Conservation (phyloP, 805 yeast species). For the Kuraishia floccosa region DNA sequence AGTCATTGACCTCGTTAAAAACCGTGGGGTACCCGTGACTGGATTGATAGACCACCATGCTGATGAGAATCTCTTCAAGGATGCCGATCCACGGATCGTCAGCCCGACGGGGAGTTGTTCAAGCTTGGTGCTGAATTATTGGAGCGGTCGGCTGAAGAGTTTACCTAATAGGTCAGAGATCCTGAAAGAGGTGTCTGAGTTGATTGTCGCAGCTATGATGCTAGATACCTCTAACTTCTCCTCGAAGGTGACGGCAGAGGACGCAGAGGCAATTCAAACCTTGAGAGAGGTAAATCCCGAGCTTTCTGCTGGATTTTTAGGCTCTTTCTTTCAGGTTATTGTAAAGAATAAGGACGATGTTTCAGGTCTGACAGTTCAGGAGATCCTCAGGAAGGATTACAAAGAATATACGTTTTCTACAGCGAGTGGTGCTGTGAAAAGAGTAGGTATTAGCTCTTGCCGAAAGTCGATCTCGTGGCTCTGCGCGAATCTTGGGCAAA, state of each 20-base stretch:
- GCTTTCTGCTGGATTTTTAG: conserved; percentile 12
- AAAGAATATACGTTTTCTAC: conserved; percentile 45
- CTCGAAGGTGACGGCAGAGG: conserved; percentile 51
- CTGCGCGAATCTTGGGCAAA: conserved; percentile 8
- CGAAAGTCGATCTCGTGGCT: conserved; percentile 56
- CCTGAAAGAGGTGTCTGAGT: conserved; percentile 24
- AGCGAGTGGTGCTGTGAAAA: conserved; percentile 16
- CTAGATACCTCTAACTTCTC: conserved; percentile 67
- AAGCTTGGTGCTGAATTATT: conserved; percentile 57
- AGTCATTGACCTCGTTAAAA: conserved; percentile 16
- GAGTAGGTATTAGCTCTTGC: conserved; percentile 69
- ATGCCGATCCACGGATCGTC: conserved; percentile 53
- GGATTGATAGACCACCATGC: conserved; percentile 85
- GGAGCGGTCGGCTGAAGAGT: conserved; percentile 18
- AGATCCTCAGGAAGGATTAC: conserved; percentile 74
- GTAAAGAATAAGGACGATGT: conserved; percentile 63
- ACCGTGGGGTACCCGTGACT: conserved; percentile 21
- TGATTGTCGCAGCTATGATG: conserved; percentile 58
- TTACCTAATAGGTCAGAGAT: too few species aligned
- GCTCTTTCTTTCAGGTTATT: conserved; percentile 25
- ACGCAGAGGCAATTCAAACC: conserved; percentile 28
- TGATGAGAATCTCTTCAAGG: conserved; percentile 41
- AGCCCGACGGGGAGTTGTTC: conserved; percentile 68
- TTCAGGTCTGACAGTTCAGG: conserved; percentile 43
- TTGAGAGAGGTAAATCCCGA: conserved; percentile 20